Evolutionary conservation across 2,329 filamentous ascomycete genomes (phyloP).

Genomic region (Pleurostoma richardsiae): DNA sequence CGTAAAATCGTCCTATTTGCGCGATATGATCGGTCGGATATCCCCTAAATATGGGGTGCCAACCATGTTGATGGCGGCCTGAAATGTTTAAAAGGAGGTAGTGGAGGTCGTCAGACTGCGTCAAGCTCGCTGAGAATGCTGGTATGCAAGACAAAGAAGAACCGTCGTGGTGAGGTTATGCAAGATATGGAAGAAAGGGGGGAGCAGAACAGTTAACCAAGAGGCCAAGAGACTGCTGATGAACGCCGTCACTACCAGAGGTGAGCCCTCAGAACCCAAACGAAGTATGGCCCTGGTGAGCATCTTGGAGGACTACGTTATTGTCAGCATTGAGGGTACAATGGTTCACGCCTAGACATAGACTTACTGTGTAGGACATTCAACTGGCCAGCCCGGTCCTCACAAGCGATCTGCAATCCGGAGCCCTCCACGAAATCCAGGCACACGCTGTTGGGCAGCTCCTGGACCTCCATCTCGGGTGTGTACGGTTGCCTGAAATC

Average conservation of each 20-base stretch:
- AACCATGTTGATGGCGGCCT: no score
- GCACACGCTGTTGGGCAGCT: conserved; percentile 79
- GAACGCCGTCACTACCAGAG: background rate
- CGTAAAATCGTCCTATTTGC: no score
- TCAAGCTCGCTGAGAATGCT: background rate
- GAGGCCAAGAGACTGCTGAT: background rate
- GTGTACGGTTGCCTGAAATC: conserved; percentile 77
- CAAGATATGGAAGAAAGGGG: background rate
- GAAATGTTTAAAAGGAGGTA: no score
- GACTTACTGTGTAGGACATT: conserved; percentile 49
- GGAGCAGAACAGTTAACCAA: background rate
- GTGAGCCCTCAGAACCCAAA: conserved; percentile 20
- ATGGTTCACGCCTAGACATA: background rate
- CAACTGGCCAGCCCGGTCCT: conserved; percentile 53
- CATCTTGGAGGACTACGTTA: conserved; percentile 34
- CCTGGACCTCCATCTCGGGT: conserved; percentile 87
- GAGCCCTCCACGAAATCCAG: conserved; percentile 57
- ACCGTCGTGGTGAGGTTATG: background rate
- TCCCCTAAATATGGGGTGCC: no score
- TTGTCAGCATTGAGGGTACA: conserved; percentile 16
- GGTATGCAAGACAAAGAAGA: background rate
- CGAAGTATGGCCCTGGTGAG: conserved; percentile 27
- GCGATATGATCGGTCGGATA: no score
- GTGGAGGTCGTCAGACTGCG: background rate
- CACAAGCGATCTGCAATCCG: conserved; percentile 59